These are phyloP conservation scores for Leccinellum rugosiceps DNA, from an alignment of 768 basidiomycete species.

Conservation along the genomic window DNA sequence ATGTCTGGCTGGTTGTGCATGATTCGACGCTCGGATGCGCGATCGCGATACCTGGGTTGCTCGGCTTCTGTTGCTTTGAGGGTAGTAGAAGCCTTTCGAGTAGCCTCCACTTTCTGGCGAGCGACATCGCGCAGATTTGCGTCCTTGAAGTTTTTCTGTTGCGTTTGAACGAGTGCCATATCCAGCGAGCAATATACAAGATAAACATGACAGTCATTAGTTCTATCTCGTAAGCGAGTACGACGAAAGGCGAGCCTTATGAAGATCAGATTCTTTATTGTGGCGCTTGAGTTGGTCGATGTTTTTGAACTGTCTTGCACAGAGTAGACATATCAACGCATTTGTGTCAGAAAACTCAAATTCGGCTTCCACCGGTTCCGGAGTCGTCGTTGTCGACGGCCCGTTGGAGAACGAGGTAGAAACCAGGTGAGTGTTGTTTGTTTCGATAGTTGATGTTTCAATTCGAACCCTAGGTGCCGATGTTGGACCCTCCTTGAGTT, in stretches of 20 bases:
- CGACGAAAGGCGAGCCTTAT: slow-evolving; percentile 67
- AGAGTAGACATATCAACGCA: slow-evolving; percentile 82
- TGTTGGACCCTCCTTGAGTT: slow-evolving; percentile 53
- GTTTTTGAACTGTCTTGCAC: slow-evolving; percentile 89
- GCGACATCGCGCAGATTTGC: slow-evolving; percentile 68
- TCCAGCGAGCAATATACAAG: slow-evolving; percentile 4
- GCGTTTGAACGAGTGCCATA: background rate
- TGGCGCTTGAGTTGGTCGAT: slow-evolving; percentile 85
- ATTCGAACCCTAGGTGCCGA: slow-evolving; percentile 18
- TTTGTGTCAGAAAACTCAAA: slow-evolving; percentile 81
- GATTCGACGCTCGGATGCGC: slow-evolving; percentile 86
- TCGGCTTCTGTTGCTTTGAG: slow-evolving; percentile 34
- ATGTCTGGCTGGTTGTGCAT: slow-evolving; percentile 91
- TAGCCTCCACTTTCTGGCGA: slow-evolving; percentile 56
- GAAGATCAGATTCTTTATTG: slow-evolving; percentile 90
- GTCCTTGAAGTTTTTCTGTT: slow-evolving; percentile 85
- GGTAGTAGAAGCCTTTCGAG: slow-evolving; percentile 35
- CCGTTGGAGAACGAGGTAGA: slow-evolving; percentile 12
- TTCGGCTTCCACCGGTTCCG: slow-evolving; percentile 51
- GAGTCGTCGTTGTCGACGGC: slow-evolving; percentile 32
- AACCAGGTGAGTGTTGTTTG: background rate
- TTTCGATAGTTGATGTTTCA: slow-evolving; percentile 10
- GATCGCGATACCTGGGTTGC: slow-evolving; percentile 88
- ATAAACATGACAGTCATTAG: slow-evolving; percentile 31
- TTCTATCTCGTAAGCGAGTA: slow-evolving; percentile 20